phyloP scores from a whole-genome alignment of 192 early-diverging fungal species.

The Coemansia nantahalensis region DNA sequence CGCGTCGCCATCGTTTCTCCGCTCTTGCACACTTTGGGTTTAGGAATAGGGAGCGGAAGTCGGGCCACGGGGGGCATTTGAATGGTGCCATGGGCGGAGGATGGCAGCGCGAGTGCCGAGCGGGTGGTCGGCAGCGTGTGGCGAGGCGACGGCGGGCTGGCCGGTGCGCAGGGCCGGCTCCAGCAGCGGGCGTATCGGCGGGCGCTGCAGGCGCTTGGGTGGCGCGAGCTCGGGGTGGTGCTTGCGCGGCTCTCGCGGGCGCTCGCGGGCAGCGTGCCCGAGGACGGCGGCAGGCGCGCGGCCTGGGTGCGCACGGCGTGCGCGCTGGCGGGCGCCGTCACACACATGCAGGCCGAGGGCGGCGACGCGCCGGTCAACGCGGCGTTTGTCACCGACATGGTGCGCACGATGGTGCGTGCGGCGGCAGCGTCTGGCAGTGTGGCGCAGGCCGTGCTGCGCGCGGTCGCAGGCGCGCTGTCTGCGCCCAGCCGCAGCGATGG shows the following conservation, averaged over 20 bases:
- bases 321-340: slow-evolving; percentile 15
- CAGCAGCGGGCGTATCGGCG: slow-evolving; percentile 9
- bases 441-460: not conserved
- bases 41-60: too few species aligned
- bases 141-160: slow-evolving; percentile 19
- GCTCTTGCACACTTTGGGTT: too few species aligned
- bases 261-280: not conserved
- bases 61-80: too few species aligned
- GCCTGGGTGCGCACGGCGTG: slow-evolving; percentile 5
- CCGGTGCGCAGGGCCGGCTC: slow-evolving; percentile 8
- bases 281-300: not conserved
- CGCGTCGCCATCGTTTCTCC: too few species aligned
- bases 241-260: slow-evolving; percentile 18
- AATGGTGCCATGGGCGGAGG: too few species aligned
- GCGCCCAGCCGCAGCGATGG: not conserved
- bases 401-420: slow-evolving; percentile 6
- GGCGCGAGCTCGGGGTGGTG: slow-evolving; percentile 36
- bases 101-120: too few species aligned
- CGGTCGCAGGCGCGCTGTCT: slow-evolving; percentile 1
- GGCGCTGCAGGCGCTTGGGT: slow-evolving; percentile 8
- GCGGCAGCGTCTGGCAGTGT: not conserved
- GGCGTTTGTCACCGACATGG: slow-evolving; percentile 16
- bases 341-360: slow-evolving; percentile 16
- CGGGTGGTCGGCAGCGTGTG: slow-evolving; percentile 24
- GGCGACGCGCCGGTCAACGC: slow-evolving; percentile 4